phyloP scores from a whole-genome alignment of 352 stramenopile species.

The Globisporangium radiosum region DNA sequence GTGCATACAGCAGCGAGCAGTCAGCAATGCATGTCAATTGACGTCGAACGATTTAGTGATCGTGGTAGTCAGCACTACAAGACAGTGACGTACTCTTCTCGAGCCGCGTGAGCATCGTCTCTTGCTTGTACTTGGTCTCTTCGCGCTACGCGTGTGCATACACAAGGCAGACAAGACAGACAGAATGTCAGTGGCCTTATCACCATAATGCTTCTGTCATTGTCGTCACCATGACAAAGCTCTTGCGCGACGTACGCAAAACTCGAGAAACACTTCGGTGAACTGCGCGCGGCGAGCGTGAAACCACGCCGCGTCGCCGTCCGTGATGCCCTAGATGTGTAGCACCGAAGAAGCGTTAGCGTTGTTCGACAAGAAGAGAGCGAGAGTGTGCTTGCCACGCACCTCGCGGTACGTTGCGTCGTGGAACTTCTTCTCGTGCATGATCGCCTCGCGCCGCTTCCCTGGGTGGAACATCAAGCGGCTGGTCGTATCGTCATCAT shows the following conservation, averaged over 20 bases:
- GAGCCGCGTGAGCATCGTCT: conserved; percentile 60
- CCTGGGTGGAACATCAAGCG: conserved; percentile 61
- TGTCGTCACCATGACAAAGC: neutral
- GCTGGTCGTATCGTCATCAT: conserved; percentile 12
- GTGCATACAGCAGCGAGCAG: neutral
- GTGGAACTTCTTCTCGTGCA: conserved; percentile 65
- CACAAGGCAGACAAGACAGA: neutral
- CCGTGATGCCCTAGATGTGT: conserved; percentile 16
- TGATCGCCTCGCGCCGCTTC: conserved; percentile 51
- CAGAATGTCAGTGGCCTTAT: too few relatives aligned
- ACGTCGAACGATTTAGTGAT: too few relatives aligned
- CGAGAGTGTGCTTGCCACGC: too few relatives aligned
- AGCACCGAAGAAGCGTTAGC: neutral
- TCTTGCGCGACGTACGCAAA: conserved; percentile 33
- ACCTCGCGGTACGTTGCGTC: conserved; percentile 53
- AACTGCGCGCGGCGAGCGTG: conserved; percentile 38
- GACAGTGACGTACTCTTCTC: conserved; percentile 42
- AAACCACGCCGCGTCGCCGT: conserved; percentile 44
- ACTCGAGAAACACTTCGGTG: conserved; percentile 44
- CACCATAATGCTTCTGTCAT: too few relatives aligned
- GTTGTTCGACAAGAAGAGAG: neutral
- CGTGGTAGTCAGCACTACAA: neutral
- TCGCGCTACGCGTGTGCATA: conserved; percentile 27
- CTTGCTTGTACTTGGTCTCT: conserved; percentile 72
- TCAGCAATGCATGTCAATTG: too few relatives aligned